Evolutionary conservation across 305 asterid species (phyloP), one percentile per base, ranked within the genome.

Genomic region (Solanum aculeatissimum): DNA sequence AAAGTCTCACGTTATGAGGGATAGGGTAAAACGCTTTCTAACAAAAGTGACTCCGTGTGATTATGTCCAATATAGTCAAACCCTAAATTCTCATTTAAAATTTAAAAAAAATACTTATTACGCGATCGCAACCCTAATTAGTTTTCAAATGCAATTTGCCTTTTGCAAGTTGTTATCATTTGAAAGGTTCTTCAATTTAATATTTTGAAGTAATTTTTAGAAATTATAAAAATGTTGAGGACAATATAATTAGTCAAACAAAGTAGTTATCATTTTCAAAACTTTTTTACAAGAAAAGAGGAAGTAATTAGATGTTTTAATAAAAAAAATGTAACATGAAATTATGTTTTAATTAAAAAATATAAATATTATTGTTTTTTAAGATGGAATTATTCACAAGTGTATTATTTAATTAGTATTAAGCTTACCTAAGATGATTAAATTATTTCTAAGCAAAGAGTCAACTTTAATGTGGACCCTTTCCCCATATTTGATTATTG

Each of bases 381-480:
- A 2, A 18, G 6, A 4, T 57, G 65, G 15, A 27, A 23, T 15
- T 74, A 74, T 47, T 45, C 23, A 42, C 81, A 25, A 74, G 80
- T 72, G 40, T 18, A 74, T 74, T 45, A 75, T 35, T 35, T 35
- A 75, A 75, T 1, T 75, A 49, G 5, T 77, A 5, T 29, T 9
- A 35, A 77, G 47, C 47, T 77, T 29, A 77, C 65, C 82, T 77
- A 51, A 77, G 29, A 29, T 77, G 25, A 74, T 74, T 35, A 35
- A 35, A 35, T 35, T 35, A 77, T 77, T 29, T 54, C 19, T 27
- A 51, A 16, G 10, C 65, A 77, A 77, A 51, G 62, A 55, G 65
- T 77, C 65, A 77, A 27, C 62, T 49, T 75, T 49, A 75, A 49
- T 49, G 42, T 51, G 81, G 82, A 49, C 63, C 82, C 75, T 11